phyloP scores from a whole-genome alignment of 2,329 filamentous ascomycete species.

The Ophiosphaerella herpotricha region DNA sequence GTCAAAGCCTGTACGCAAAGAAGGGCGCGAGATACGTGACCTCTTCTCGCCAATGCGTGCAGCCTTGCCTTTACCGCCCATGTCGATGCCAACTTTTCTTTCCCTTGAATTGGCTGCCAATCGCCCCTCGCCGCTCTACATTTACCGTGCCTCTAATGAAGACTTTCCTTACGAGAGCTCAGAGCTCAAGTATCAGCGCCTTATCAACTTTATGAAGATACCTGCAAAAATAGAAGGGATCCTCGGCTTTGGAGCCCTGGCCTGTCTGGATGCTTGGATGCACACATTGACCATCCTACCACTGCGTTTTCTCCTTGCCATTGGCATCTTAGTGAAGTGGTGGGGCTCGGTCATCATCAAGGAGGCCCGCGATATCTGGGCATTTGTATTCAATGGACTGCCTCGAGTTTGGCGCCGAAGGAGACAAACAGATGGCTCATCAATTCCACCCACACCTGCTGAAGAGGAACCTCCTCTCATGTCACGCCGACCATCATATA shows the following conservation, averaged over 20 bases:
- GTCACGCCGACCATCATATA: constrained; percentile 33
- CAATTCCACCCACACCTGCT: constrained; percentile 26
- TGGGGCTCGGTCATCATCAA: constrained; percentile 74
- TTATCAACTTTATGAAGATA: constrained; percentile 85
- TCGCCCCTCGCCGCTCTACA: constrained; percentile 65
- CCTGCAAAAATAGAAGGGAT: constrained; percentile 82
- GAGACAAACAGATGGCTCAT: constrained; percentile 47
- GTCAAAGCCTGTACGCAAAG: constrained; percentile 40
- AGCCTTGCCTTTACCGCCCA: constrained; percentile 63
- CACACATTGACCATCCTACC: constrained; percentile 96
- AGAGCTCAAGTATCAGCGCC: constrained; percentile 85
- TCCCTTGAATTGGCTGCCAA: constrained; percentile 67
- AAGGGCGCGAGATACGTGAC: constrained; percentile 23
- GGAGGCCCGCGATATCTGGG: constrained; percentile 72
- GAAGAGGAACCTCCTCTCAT: constrained; percentile 33
- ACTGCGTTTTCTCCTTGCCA: constrained; percentile 80
- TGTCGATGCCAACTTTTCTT: constrained; percentile 68
- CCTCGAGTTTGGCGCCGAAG: constrained; percentile 75
- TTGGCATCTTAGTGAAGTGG: constrained; percentile 76
- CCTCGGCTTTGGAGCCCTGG: constrained; percentile 83
- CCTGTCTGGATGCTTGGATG: constrained; percentile 93
- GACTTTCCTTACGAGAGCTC: constrained; percentile 88
- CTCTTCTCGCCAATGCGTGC: constrained; percentile 48
- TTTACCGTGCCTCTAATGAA: constrained; percentile 60
- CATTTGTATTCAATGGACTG: constrained; percentile 78